Conservation (phyloP, 75 land plant genomes). For the Picea glauca region DNA sequence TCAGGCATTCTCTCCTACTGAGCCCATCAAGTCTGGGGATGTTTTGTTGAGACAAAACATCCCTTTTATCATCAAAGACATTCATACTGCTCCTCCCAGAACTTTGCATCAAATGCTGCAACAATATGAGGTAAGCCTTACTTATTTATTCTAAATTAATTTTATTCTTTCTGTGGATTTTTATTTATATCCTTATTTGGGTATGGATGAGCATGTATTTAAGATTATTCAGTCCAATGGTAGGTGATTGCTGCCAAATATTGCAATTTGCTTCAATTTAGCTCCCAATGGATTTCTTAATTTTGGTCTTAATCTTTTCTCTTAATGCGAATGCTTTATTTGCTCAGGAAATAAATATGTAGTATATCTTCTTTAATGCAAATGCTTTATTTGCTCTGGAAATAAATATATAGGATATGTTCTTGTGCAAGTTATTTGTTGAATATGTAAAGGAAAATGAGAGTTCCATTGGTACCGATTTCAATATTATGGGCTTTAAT, state of each 20-base stretch:
- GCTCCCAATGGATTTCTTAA: neutral
- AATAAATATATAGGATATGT: too few relatives aligned
- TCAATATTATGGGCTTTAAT: too few relatives aligned
- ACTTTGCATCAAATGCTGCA: conserved; percentile 56
- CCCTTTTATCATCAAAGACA: conserved; percentile 59
- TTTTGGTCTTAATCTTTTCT: neutral
- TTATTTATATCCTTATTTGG: neutral
- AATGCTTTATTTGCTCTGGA: too few relatives aligned
- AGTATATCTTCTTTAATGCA: too few relatives aligned
- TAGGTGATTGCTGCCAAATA: too few relatives aligned
- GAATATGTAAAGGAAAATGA: too few relatives aligned
- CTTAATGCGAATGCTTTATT: too few relatives aligned
- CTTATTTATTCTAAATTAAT: neutral
- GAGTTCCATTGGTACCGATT: too few relatives aligned
- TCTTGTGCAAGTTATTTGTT: too few relatives aligned
- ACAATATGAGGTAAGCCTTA: conserved; percentile 72
- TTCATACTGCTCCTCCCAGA: conserved; percentile 29
- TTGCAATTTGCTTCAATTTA: neutral
- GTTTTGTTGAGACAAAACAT: conserved; percentile 57
- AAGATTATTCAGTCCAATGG: neutral
- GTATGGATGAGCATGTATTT: neutral
- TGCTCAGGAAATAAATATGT: too few relatives aligned
- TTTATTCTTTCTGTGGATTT: neutral
- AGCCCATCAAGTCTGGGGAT: conserved; percentile 72
- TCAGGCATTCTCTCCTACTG: conserved; percentile 76